Conservation (phyloP, 2,329 filamentous ascomycete species). For the Ophiocordyceps camponoti-floridani region DNA sequence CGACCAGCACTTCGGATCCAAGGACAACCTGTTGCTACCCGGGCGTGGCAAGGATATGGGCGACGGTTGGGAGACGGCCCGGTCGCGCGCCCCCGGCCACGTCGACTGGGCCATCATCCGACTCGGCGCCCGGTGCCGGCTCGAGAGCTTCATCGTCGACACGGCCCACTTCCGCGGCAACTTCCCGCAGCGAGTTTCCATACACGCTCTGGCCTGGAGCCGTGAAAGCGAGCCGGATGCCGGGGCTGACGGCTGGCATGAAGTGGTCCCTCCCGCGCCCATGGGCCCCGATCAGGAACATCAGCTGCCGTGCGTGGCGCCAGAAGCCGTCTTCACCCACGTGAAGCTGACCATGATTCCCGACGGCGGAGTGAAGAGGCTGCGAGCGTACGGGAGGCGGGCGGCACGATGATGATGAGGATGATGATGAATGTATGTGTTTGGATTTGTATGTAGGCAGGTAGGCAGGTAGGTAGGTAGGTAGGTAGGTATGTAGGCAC, state of each 20-base stretch:
- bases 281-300: constrained; percentile 59
- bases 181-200: constrained; percentile 58
- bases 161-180: constrained; percentile 75
- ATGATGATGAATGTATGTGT: neutral
- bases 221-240: constrained; percentile 33
- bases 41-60: constrained; percentile 72
- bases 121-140: constrained; percentile 46
- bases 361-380: constrained; percentile 79
- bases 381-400: constrained; percentile 33
- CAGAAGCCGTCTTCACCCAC: constrained; percentile 52
- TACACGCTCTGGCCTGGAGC: constrained; percentile 41
- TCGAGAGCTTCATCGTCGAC: constrained; percentile 55
- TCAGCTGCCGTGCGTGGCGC: constrained; percentile 36
- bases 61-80: constrained; percentile 73
- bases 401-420: neutral
- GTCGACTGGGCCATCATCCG: constrained; percentile 68
- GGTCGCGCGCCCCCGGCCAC: constrained; percentile 53
- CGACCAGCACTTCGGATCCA: constrained; percentile 72
- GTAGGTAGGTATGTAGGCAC: too few relatives aligned
- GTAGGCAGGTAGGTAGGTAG: too few relatives aligned
- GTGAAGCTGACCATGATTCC: constrained; percentile 86
- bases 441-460: too few relatives aligned
- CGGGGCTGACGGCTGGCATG: constrained; percentile 43
- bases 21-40: constrained; percentile 63
- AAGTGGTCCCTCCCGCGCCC: constrained; percentile 48